Percentiles rank a stretch among this genome's conserved stretches.
phyloP scores from a whole-genome alignment of 164 flowering plant genomes.

The Hamamelis virginiana region DNA sequence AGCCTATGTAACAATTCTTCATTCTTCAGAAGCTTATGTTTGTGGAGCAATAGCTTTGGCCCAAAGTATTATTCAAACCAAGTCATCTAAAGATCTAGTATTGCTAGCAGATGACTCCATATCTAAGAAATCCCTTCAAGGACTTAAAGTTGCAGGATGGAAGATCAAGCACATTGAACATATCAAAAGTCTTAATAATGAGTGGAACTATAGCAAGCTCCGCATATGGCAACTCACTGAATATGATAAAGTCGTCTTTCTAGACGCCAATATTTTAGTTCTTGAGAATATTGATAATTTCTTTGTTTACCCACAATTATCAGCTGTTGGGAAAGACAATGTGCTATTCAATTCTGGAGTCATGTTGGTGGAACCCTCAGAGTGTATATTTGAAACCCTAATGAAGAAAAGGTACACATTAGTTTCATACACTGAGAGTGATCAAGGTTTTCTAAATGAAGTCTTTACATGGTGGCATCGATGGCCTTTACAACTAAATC shows the following conservation, averaged over 20 bases:
- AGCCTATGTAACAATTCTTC: slow-evolving; percentile 83
- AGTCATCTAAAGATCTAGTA: slow-evolving; percentile 62
- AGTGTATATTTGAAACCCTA: too few relatives aligned
- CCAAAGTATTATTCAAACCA: slow-evolving; percentile 63
- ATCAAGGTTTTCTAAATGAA: slow-evolving; percentile 83
- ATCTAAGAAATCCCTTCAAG: slow-evolving; percentile 17
- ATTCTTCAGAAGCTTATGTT: slow-evolving; percentile 75
- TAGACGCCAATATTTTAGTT: slow-evolving; percentile 69
- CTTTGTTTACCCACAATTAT: slow-evolving; percentile 61
- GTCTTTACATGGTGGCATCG: slow-evolving; percentile 90
- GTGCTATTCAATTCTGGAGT: slow-evolving; percentile 71
- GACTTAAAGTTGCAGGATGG: too few relatives aligned
- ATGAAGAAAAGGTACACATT: slow-evolving; percentile 33
- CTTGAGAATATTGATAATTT: slow-evolving; percentile 57
- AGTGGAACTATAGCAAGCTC: too few relatives aligned
- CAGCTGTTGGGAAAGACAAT: slow-evolving; percentile 47
- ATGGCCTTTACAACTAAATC: slow-evolving; percentile 42
- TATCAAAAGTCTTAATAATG: slow-evolving; percentile 69
- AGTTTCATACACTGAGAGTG: slow-evolving; percentile 73
- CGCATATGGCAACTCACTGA: too few relatives aligned
- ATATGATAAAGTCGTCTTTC: slow-evolving; percentile 69
- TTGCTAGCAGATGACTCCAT: slow-evolving; percentile 66
- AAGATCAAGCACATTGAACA: slow-evolving; percentile 50
- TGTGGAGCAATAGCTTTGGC: slow-evolving; percentile 86
- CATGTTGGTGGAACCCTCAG: slow-evolving; percentile 69